Base-by-base conservation (phyloP, 2,329 filamentous ascomycete genomes). In the Colletotrichum liaoningense region DNA sequence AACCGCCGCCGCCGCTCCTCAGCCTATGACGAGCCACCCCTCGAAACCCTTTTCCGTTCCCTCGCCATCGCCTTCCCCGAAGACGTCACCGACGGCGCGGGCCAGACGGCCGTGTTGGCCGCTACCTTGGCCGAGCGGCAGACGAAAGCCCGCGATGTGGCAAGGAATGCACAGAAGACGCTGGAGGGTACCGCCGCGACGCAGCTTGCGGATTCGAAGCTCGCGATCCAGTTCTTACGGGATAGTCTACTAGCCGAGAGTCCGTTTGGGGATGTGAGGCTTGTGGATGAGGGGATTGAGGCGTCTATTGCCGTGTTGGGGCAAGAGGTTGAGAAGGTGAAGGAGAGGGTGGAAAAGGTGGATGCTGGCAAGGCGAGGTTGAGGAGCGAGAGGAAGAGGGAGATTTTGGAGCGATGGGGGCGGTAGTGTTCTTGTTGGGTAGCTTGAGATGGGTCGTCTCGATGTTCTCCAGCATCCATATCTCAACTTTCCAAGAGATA, bases 171-270 rank as follows among this genome's bases (percentile, higher is more conserved):
- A 0, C 89, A 91, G 75, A 84, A 85, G 16, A 84, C 84, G 0
- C 87, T 89, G n/a, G 89, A 91, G 77, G 76, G 75, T 0, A 80
- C 79, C 0, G 81, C 85, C 0, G 80, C 81, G 1, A 78, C 81
- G 0, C 84, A 87, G 11, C 76, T 91, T 0, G 79, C 84, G 0
- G 89, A 91, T 72, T 83, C 85, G 0, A 82, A 84, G 22, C 78
- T 83, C 3, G 88, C 88, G 0, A 77, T 90, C 1, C 85, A 88
- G 74, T 77, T 88, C 9, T 78, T 90, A 19, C 81, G 84, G 5
- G 88, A 89, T 71, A 88, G 86, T 54, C 79, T 91, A 1, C 79
- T 90, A 1, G 87, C 87, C 0, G 89, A 91, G 76, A 89, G 85
- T 35, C 80, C 84, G 5, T 89, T 84, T 76, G 82, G 82, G 0